These are phyloP conservation scores for Sonneratia caseolaris DNA, from an alignment of 345 rosid genomes.

Conservation along the genomic window DNA sequence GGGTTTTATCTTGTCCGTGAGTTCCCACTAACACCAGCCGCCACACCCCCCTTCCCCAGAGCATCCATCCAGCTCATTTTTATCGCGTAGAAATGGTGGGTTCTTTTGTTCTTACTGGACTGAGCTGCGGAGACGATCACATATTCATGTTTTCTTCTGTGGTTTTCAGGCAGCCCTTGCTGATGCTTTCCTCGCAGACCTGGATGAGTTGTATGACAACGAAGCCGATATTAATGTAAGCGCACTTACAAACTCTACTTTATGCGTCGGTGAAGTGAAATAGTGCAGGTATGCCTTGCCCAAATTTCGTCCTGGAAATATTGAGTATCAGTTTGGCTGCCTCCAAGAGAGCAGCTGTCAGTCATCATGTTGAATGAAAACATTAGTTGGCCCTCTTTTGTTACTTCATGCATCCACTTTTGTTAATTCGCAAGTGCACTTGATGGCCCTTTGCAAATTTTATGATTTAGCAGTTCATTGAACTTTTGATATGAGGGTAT, in stretches of 20 bases:
- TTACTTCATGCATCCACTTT: not conserved
- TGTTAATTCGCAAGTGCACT: not conserved
- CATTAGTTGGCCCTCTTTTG: not conserved
- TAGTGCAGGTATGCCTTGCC: constrained; percentile 45
- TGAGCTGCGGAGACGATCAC: not conserved
- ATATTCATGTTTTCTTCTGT: not conserved
- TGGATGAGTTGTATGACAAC: constrained; percentile 90
- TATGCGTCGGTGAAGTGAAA: not conserved
- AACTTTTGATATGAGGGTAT: not conserved
- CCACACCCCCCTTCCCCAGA: no score
- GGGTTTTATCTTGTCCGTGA: no score
- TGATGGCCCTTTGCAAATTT: not conserved
- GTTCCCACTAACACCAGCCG: no score
- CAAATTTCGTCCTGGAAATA: not conserved
- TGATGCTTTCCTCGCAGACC: constrained; percentile 90
- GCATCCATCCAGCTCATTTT: not conserved
- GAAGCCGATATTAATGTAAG: constrained; percentile 61
- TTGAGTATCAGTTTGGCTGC: not conserved
- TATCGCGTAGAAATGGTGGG: not conserved
- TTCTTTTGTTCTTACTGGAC: not conserved
- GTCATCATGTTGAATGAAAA: not conserved
- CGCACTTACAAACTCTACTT: not conserved
- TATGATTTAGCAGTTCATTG: not conserved
- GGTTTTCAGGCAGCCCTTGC: constrained; percentile 72
- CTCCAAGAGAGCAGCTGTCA: not conserved